Evolutionary conservation across 345 rosid species (phyloP).

Genomic region (Triadica sebifera): DNA sequence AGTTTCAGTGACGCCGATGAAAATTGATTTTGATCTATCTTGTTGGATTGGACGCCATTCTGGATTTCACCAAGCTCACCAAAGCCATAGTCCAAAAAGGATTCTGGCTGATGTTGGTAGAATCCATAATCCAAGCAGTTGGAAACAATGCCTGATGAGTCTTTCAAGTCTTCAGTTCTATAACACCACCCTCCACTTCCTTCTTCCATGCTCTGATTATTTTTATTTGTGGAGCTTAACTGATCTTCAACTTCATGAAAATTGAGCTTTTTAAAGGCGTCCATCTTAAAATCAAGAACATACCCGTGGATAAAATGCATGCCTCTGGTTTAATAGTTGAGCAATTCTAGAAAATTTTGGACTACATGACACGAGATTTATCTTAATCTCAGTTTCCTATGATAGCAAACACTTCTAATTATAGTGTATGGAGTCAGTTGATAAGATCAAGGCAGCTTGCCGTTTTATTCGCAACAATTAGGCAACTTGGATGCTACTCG

Average conservation of each 20-base stretch:
- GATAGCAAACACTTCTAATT: background rate
- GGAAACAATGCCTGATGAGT: slow-evolving; percentile 8
- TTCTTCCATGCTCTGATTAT: slow-evolving; percentile 1
- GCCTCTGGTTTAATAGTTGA: background rate
- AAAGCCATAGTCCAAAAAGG: background rate
- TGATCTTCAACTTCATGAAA: too few relatives aligned
- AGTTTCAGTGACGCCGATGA: slow-evolving; percentile 21
- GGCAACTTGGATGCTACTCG: too few relatives aligned
- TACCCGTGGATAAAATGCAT: background rate
- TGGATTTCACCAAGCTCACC: slow-evolving; percentile 17
- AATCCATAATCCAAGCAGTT: slow-evolving; percentile 1
- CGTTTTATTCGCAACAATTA: background rate
- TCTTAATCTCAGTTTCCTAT: slow-evolving; percentile 3
- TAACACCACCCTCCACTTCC: background rate
- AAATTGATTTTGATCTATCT: too few relatives aligned
- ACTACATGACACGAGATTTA: background rate
- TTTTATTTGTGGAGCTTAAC: slow-evolving; percentile 22
- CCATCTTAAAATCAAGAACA: background rate
- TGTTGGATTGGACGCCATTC: too few relatives aligned
- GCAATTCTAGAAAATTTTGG: background rate
- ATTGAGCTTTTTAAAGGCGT: background rate
- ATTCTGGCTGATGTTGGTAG: background rate
- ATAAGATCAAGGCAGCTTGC: background rate
- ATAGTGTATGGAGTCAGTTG: background rate
- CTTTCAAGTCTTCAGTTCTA: slow-evolving; percentile 23